Conservation (phyloP, 1,284 basidiomycete genomes). For the Boletellus deceptivus region DNA sequence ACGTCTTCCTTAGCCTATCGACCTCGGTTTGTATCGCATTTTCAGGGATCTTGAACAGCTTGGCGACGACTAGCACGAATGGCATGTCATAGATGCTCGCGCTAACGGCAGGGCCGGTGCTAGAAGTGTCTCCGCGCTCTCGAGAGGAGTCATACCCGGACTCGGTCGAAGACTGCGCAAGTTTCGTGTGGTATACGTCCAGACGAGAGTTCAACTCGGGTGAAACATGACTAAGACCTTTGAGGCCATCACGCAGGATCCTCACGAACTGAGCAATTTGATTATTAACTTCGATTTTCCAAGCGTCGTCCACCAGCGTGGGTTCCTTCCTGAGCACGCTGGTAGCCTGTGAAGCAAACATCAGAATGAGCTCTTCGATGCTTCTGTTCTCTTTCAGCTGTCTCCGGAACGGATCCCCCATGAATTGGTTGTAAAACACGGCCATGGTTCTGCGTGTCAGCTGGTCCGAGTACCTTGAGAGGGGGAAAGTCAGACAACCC, state of each 20-base stretch:
- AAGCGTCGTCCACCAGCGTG: constrained; percentile 71
- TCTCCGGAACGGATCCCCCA: constrained; percentile 77
- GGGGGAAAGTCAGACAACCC: constrained; percentile 6
- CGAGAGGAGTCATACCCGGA: constrained; percentile 67
- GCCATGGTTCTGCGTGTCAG: constrained; percentile 85
- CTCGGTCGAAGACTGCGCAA: constrained; percentile 61
- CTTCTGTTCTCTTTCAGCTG: constrained; percentile 96
- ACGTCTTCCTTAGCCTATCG: constrained; percentile 64
- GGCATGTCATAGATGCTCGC: constrained; percentile 69
- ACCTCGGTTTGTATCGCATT: constrained; percentile 73
- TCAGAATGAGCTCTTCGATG: constrained; percentile 94
- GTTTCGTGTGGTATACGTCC: constrained; percentile 81
- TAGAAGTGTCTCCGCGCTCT: constrained; percentile 51
- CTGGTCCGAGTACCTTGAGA: constrained; percentile 77
- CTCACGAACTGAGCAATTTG: constrained; percentile 88
- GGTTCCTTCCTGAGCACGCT: constrained; percentile 82
- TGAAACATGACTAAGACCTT: constrained; percentile 71
- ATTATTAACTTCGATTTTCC: constrained; percentile 90
- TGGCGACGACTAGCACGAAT: constrained; percentile 67
- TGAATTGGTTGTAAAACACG: constrained; percentile 87
- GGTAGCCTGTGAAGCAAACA: constrained; percentile 91
- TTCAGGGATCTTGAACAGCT: constrained; percentile 73
- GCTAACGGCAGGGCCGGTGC: constrained; percentile 42
- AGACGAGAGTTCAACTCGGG: constrained; percentile 79
- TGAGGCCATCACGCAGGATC: constrained; percentile 80